A percentile compares a stretch with the other conserved stretches of the same genome.
These are phyloP conservation scores for Trichopus zeylanicus DNA, from an alignment of 116 monocot genomes.

Conservation along the genomic window DNA sequence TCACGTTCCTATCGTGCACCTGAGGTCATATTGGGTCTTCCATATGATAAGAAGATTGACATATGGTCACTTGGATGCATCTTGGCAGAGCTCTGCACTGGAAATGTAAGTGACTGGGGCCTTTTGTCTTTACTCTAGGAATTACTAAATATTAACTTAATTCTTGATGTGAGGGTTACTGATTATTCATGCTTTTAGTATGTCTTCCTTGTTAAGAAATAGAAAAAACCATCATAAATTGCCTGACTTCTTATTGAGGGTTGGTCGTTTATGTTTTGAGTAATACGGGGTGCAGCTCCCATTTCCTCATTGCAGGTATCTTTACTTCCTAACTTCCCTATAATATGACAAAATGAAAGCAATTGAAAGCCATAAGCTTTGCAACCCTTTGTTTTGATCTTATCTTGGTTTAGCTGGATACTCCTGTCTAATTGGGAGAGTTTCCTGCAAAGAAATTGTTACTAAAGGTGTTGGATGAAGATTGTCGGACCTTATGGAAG, in stretches of 20 bases:
- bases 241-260: too few relatives aligned
- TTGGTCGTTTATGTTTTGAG: background rate
- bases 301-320: background rate
- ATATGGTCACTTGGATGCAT: conserved; percentile 99
- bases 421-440: too few relatives aligned
- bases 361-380: background rate
- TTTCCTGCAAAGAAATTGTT: too few relatives aligned
- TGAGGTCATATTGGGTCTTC: conserved; percentile 85
- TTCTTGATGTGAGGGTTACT: too few relatives aligned
- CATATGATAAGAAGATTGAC: conserved; percentile 93
- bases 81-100: conserved; percentile 76
- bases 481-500: too few relatives aligned
- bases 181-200: too few relatives aligned
- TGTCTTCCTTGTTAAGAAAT: too few relatives aligned
- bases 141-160: background rate
- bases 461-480: too few relatives aligned
- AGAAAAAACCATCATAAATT: too few relatives aligned
- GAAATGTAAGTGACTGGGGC: conserved; percentile 42
- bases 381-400: too few relatives aligned
- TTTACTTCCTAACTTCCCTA: background rate
- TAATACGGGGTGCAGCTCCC: background rate
- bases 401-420: too few relatives aligned
- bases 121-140: background rate
- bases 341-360: background rate
- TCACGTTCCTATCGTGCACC: conserved; percentile 98